phyloP scores from a whole-genome alignment of 139 green algal genomes.

The Chara braunii region DNA sequence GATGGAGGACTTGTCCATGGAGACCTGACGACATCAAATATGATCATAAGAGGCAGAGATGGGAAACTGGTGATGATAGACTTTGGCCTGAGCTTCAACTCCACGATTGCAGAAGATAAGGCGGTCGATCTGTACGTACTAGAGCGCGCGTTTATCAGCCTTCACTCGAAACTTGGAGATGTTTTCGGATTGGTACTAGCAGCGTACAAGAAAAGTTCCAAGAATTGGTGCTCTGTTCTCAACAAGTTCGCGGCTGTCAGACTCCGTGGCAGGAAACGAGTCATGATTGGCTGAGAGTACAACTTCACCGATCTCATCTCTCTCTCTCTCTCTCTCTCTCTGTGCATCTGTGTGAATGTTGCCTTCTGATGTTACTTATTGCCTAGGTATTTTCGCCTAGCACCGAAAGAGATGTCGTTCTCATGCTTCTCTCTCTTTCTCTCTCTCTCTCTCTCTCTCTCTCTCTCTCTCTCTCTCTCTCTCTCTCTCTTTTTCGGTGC shows the following conservation, averaged over 20 bases:
- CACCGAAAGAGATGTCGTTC: background rate
- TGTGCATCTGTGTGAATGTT: background rate
- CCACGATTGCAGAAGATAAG: conserved; percentile 53
- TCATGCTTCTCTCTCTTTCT: background rate
- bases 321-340: conserved; percentile 8
- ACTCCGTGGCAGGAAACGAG: background rate
- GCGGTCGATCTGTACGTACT: conserved; percentile 82
- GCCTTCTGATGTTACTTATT: background rate
- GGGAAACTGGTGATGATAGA: conserved; percentile 76
- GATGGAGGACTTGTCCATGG: conserved; percentile 83
- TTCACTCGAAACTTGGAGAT: conserved; percentile 48
- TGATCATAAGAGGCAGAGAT: conserved; percentile 52
- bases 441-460: background rate
- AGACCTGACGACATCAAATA: conserved; percentile 82
- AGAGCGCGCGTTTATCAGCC: conserved; percentile 69
- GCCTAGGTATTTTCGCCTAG: background rate
- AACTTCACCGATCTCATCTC: background rate
- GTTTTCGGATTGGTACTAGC: conserved; percentile 51
- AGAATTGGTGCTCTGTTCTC: conserved; percentile 59
- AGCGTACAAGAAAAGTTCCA: conserved; percentile 58
- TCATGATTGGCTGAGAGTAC: background rate
- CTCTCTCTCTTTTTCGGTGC: background rate
- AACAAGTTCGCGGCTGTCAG: conserved; percentile 67
- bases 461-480: background rate
- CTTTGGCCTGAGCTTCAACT: conserved; percentile 73